Percentiles rank a stretch among this genome's conserved stretches.
Evolutionary conservation across 2,329 filamentous ascomycete genomes (phyloP).

Genomic region (Curvularia lunata): DNA sequence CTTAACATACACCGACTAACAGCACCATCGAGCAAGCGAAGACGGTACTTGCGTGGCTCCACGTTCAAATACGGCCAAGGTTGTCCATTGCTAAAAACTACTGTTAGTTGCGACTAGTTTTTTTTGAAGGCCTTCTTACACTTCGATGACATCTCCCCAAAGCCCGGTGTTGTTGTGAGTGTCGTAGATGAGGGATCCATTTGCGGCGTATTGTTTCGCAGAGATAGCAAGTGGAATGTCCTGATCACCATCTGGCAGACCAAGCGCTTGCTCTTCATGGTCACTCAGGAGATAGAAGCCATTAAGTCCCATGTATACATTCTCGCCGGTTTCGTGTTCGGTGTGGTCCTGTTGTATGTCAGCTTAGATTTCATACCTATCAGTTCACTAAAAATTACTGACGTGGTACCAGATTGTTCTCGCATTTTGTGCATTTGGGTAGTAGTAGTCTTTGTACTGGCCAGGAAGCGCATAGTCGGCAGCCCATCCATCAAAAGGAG

Average conservation of each 20-base stretch:
- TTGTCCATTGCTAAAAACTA: slow-evolving; percentile 55
- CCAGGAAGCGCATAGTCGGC: slow-evolving; percentile 59
- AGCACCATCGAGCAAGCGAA: slow-evolving; percentile 59
- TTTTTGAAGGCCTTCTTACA: slow-evolving; percentile 33
- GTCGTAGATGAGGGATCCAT: slow-evolving; percentile 59
- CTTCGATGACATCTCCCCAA: slow-evolving; percentile 65
- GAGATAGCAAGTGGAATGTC: slow-evolving; percentile 61
- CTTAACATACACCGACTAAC: slow-evolving; percentile 31
- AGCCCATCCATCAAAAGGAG: slow-evolving; percentile 62
- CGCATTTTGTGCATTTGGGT: slow-evolving; percentile 62
- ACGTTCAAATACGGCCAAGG: slow-evolving; percentile 65
- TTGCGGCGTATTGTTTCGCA: slow-evolving; percentile 60
- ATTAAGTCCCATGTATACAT: slow-evolving; percentile 64
- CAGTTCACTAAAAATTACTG: slow-evolving; percentile 33
- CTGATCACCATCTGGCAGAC: slow-evolving; percentile 59
- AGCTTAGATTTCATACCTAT: not conserved
- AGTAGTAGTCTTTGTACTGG: slow-evolving; percentile 68
- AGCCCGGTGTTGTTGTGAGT: slow-evolving; percentile 55
- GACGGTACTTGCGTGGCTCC: slow-evolving; percentile 65
- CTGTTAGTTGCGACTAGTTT: slow-evolving; percentile 2
- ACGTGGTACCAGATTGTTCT: slow-evolving; percentile 65
- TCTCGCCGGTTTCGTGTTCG: slow-evolving; percentile 56
- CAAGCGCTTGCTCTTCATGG: slow-evolving; percentile 56
- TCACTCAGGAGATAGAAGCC: slow-evolving; percentile 64
- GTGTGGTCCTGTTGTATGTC: slow-evolving; percentile 46